A percentile compares a stretch with the other conserved stretches of the same genome.
phyloP scores from a whole-genome alignment of 2,329 filamentous ascomycete genomes.

The Cytospora paraplurivora region DNA sequence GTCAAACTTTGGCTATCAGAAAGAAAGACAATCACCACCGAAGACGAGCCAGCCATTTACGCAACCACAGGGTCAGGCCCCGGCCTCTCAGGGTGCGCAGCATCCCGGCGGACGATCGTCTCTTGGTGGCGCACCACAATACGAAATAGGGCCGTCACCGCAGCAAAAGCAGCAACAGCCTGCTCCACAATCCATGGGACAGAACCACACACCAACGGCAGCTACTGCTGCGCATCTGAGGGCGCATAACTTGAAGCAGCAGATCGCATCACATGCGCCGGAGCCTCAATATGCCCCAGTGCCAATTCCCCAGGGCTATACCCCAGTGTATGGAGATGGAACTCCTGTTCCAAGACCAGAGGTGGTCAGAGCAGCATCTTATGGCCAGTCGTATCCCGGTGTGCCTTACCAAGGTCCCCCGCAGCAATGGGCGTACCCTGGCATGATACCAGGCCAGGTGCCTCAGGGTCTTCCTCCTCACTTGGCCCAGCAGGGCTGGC shows the following conservation, averaged over 20 bases:
- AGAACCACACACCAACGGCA: constrained; percentile 5
- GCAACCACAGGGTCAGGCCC: constrained; percentile 18
- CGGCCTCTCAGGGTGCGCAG: constrained; percentile 4
- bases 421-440: constrained; percentile 24
- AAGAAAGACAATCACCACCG: constrained; percentile 29
- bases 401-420: constrained; percentile 27
- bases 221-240: constrained; percentile 10
- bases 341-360: constrained; percentile 37
- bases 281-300: constrained; percentile 43
- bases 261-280: constrained; percentile 9
- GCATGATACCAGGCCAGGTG: constrained; percentile 22
- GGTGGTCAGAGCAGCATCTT: constrained; percentile 7
- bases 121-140: constrained; percentile 15
- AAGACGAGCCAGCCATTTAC: constrained; percentile 20
- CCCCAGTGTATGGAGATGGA: constrained; percentile 42
- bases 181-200: constrained; percentile 9
- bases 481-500: constrained; percentile 23
- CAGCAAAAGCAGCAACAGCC: constrained; percentile 23
- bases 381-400: constrained; percentile 28
- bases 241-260: constrained; percentile 24
- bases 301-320: constrained; percentile 43
- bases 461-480: constrained; percentile 19
- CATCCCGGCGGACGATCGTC: constrained; percentile 17
- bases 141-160: constrained; percentile 4
- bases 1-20: constrained; percentile 29